These are phyloP conservation scores for Neurospora terricola DNA, from an alignment of 495 filamentous ascomycete genomes.

Conservation along the genomic window DNA sequence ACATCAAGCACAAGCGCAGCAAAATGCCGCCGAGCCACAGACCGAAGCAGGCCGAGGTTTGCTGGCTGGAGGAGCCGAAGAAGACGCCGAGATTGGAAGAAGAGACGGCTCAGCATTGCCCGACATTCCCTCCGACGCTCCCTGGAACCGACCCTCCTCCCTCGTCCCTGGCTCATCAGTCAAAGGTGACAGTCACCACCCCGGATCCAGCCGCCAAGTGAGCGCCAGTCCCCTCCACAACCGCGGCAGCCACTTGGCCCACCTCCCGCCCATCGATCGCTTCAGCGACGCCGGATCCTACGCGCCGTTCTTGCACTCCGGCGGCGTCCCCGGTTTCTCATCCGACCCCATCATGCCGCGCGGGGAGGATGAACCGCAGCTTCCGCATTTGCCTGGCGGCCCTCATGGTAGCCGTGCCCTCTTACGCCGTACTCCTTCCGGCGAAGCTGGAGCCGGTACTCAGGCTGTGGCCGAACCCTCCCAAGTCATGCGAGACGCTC, in stretches of 20 bases:
- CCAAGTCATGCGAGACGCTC: conserved; percentile 12
- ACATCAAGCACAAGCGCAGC: conserved; percentile 5
- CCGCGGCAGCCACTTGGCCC: conserved; percentile 17
- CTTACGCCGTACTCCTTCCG: not conserved
- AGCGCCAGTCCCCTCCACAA: conserved; percentile 29
- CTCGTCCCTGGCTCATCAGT: conserved; percentile 30
- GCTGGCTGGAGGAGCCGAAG: conserved; percentile 4
- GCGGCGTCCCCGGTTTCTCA: conserved; percentile 14
- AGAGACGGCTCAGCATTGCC: conserved; percentile 25
- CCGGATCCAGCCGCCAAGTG: conserved; percentile 16
- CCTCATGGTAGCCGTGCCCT: not conserved
- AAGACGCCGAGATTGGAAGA: conserved; percentile 29
- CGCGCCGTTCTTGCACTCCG: conserved; percentile 18
- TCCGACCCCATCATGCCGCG: conserved; percentile 8
- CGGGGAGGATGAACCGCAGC: conserved; percentile 2
- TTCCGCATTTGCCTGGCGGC: not conserved
- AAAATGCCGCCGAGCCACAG: not conserved
- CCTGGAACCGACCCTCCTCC: conserved; percentile 37
- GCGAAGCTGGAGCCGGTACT: not conserved
- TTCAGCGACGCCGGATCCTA: conserved; percentile 24
- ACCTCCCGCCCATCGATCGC: conserved; percentile 23
- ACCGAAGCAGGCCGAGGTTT: not conserved
- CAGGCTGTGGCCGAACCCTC: conserved; percentile 6
- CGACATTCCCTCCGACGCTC: conserved; percentile 30
- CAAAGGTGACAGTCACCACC: conserved; percentile 17